phyloP scores from a whole-genome alignment of 208 protist species.

The Leptomonas seymouri region DNA sequence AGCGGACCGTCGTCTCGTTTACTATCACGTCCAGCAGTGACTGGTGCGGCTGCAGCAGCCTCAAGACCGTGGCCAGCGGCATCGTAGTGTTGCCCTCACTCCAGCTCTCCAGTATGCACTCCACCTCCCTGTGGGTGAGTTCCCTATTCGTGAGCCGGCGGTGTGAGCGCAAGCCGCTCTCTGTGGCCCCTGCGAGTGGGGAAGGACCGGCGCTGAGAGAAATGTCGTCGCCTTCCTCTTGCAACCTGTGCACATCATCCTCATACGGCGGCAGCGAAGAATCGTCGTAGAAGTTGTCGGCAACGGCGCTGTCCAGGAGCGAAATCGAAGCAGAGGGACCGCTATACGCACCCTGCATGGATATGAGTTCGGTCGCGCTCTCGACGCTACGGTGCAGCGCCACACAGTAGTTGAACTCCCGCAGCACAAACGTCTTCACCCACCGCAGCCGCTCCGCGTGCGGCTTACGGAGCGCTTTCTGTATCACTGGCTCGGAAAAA shows the following conservation, averaged over 20 bases:
- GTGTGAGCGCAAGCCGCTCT: conserved; percentile 9
- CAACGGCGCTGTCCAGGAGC: conserved; percentile 16
- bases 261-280: neutral
- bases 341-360: conserved; percentile 7
- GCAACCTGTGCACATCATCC: neutral
- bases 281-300: conserved; percentile 26
- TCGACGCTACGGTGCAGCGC: conserved; percentile 46
- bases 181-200: neutral
- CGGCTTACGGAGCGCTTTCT: conserved; percentile 39
- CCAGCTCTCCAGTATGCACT: conserved; percentile 33
- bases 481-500: conserved; percentile 56
- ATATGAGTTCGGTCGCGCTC: conserved; percentile 18
- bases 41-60: conserved; percentile 67
- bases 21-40: conserved; percentile 80
- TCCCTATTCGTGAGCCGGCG: neutral
- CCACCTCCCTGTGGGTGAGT: conserved; percentile 39
- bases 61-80: conserved; percentile 53
- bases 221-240: neutral
- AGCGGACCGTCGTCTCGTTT: conserved; percentile 77
- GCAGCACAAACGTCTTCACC: conserved; percentile 54
- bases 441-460: conserved; percentile 53
- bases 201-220: neutral
- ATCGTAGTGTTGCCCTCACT: conserved; percentile 26
- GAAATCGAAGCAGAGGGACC: conserved; percentile 2
- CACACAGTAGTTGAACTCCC: conserved; percentile 82